Percentiles rank a stretch among this genome's conserved stretches.
phyloP scores from a whole-genome alignment of 2,329 filamentous ascomycete genomes.

The Fusarium coicis region DNA sequence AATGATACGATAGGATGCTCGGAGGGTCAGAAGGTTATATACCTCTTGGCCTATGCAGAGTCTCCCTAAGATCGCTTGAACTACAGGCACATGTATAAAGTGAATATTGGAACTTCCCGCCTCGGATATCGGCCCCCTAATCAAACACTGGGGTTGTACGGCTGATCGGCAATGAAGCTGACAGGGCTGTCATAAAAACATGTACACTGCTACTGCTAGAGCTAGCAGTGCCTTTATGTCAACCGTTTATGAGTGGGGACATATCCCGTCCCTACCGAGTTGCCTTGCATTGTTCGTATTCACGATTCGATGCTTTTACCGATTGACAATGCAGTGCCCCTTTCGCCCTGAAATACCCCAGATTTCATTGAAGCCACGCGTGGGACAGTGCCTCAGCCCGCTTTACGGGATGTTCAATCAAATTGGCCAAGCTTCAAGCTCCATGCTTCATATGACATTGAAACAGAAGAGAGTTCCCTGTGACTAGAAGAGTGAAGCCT shows the following conservation, averaged over 20 bases:
- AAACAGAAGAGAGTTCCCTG: too few relatives aligned
- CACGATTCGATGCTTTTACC: neutral
- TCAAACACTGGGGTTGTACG: neutral
- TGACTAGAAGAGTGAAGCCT: too few relatives aligned
- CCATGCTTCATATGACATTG: too few relatives aligned
- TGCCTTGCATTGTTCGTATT: neutral
- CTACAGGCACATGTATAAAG: neutral
- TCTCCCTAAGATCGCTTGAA: fast-evolving
- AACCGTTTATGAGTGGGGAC: neutral
- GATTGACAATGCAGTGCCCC: neutral
- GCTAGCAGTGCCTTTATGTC: neutral
- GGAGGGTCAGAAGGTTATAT: neutral
- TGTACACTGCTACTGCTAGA: neutral
- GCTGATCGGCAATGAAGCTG: neutral
- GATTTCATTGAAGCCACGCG: neutral
- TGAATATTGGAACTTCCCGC: neutral
- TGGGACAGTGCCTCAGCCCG: neutral
- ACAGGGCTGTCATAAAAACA: neutral
- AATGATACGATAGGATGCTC: neutral
- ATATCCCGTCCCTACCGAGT: neutral
- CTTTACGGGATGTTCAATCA: neutral
- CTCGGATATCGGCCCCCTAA: neutral
- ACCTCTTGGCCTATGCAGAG: neutral
- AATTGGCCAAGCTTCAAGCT: fast-evolving
- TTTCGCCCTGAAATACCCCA: neutral